phyloP scores from a whole-genome alignment of 2,329 filamentous ascomycete genomes.

The Fusarium protoensiforme region DNA sequence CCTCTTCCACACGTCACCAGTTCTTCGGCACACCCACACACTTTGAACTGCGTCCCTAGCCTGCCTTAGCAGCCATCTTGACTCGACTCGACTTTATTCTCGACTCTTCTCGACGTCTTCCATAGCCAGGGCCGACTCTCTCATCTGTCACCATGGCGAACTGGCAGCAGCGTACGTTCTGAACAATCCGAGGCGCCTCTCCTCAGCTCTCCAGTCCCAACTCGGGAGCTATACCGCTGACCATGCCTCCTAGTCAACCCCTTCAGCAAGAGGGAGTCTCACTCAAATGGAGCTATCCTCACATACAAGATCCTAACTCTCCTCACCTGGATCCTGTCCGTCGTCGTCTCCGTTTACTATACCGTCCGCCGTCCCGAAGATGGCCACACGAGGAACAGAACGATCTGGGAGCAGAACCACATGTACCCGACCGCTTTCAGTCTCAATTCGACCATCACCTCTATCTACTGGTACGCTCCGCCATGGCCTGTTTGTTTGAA shows the following conservation, averaged over 20 bases:
- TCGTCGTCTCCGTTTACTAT: slow-evolving; percentile 81
- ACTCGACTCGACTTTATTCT: slow-evolving; percentile 2
- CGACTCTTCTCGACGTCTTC: slow-evolving; percentile 1
- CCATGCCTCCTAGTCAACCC: slow-evolving; percentile 71
- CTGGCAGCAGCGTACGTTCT: slow-evolving; percentile 44
- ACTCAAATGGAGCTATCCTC: slow-evolving; percentile 69
- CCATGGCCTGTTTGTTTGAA: neutral
- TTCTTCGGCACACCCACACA: slow-evolving; percentile 12
- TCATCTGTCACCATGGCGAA: slow-evolving; percentile 42
- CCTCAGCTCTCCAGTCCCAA: neutral
- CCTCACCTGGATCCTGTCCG: slow-evolving; percentile 78
- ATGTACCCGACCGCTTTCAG: slow-evolving; percentile 77
- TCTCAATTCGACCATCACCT: slow-evolving; percentile 71
- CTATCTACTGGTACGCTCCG: slow-evolving; percentile 77
- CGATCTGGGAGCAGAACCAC: slow-evolving; percentile 81
- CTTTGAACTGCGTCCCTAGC: neutral
- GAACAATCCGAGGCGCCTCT: neutral
- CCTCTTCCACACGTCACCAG: slow-evolving; percentile 7
- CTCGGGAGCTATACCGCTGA: slow-evolving; percentile 13
- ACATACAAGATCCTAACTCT: slow-evolving; percentile 82
- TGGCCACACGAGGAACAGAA: slow-evolving; percentile 66
- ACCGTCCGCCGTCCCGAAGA: slow-evolving; percentile 72
- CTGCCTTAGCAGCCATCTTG: neutral
- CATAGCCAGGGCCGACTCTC: neutral
- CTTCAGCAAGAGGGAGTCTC: slow-evolving; percentile 76